Base-by-base conservation (phyloP, 169 alveolate genomes). In the Plasmodium vivax region DNA sequence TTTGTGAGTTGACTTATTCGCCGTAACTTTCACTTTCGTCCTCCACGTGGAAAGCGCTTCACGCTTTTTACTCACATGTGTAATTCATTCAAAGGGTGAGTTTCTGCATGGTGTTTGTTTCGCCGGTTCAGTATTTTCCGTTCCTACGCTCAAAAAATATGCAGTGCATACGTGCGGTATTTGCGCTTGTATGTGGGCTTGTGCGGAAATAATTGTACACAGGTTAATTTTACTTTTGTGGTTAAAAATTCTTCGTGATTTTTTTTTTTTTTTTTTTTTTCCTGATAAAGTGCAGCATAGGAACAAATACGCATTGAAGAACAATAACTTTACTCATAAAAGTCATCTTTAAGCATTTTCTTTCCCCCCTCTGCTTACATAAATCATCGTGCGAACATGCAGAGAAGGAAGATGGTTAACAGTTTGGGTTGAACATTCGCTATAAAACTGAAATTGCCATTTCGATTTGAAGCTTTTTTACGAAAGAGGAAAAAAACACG, bases 351-450 rank as follows among this genome's bases (percentile, higher is more conserved):
- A 27, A 68, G 77, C 77, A 68, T 68, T 68, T 68, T 41, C 77
- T 27, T 7, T 51, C 12, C 32, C 38, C 14, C 77, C 77, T 12
- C n/a, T 19, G 43, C n/a, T 68, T 68, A 68, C 32, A 68, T 68
- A 68, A 68, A 68, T 68, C 38, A 68, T 27, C 77, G 38, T 68
- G 38, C 38, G 43, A 68, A n/a, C 77, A 68, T 68, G 77, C 77
- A 68, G 77, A 30, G 38, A 68, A 62, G 77, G 36, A 62, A 30
- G 32, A 68, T 68, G 77, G n/a, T 68, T 27, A 19, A 68, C 34
- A 51, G 30, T 32, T 43, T 51, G 68, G 62, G 16, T 51, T 82
- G 62, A 82, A 32, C 87, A 82, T 82, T 82, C n/a, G 9, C 34
- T 34, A 82, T n/a, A 82, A 43, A 43, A 43, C 75, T n/a, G 32